Percentiles rank a stretch among this genome's conserved stretches.
Conservation (phyloP, 2,329 filamentous ascomycete genomes). For the Beauveria sp. region DNA sequence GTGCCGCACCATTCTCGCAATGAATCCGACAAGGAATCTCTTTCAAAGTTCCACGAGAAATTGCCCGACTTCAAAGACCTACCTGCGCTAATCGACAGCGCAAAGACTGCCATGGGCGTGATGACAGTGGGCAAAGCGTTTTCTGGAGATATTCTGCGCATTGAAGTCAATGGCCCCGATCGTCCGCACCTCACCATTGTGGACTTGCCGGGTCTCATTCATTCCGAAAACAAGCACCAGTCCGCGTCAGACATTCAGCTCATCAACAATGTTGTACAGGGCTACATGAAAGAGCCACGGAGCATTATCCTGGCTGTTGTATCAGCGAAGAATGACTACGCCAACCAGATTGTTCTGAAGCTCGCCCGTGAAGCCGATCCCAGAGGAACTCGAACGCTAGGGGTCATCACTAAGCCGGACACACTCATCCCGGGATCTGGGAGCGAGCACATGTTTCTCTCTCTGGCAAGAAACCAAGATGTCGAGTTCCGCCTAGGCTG, state of each 20-base stretch:
- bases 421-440: neutral
- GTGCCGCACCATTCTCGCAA: constrained; percentile 12
- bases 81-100: constrained; percentile 37
- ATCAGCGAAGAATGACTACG: constrained; percentile 29
- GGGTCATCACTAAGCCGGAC: constrained; percentile 49
- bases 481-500: constrained; percentile 42
- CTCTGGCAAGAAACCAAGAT: constrained; percentile 35
- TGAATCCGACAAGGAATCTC: neutral
- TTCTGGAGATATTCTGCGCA: constrained; percentile 17
- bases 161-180: constrained; percentile 17
- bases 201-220: constrained; percentile 38
- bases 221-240: constrained; percentile 26
- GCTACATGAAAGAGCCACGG: constrained; percentile 32
- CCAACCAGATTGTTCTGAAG: constrained; percentile 20
- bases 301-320: constrained; percentile 39
- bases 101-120: constrained; percentile 39
- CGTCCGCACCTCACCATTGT: constrained; percentile 35
- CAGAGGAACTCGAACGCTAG: constrained; percentile 23
- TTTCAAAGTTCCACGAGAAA: constrained; percentile 16
- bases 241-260: constrained; percentile 24
- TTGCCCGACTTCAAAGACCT: constrained; percentile 30
- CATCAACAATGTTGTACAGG: constrained; percentile 28
- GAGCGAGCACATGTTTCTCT: neutral
- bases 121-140: constrained; percentile 15
- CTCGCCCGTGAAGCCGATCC: neutral